Percentiles rank a stretch among this genome's conserved stretches.
phyloP scores from a whole-genome alignment of 2,329 filamentous ascomycete species.

The Cercospora sp. region DNA sequence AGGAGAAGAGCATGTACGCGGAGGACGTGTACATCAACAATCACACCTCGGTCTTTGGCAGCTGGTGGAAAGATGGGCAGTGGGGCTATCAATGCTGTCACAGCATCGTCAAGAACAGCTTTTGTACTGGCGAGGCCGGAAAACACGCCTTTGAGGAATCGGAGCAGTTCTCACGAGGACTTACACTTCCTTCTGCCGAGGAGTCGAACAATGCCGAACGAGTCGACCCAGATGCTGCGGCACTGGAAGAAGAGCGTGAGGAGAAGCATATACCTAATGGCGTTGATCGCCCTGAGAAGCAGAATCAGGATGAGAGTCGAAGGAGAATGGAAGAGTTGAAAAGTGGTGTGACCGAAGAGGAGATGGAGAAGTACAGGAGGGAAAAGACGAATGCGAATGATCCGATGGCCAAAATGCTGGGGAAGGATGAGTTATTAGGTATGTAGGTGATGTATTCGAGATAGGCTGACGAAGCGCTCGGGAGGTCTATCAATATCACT shows the following conservation, averaged over 20 bases:
- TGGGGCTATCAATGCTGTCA: constrained; percentile 98
- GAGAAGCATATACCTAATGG: constrained; percentile 49
- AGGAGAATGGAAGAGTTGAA: constrained; percentile 77
- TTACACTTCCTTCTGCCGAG: constrained; percentile 42
- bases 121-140: constrained; percentile 91
- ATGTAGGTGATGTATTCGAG: neutral
- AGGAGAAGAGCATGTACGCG: constrained; percentile 83
- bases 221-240: constrained; percentile 45
- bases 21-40: constrained; percentile 90
- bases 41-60: constrained; percentile 90
- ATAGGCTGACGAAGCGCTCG: constrained; percentile 19
- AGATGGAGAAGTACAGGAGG: constrained; percentile 81
- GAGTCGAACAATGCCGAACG: constrained; percentile 34
- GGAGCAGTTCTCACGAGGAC: constrained; percentile 58
- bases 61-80: constrained; percentile 93
- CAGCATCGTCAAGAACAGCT: constrained; percentile 91
- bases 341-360: constrained; percentile 74
- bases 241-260: constrained; percentile 45
- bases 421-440: constrained; percentile 66
- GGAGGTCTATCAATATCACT: neutral
- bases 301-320: constrained; percentile 57
- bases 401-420: constrained; percentile 81
- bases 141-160: constrained; percentile 77
- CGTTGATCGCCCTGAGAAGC: constrained; percentile 45
- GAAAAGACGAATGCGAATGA: constrained; percentile 74